Percentiles rank a stretch among this genome's conserved stretches.
Conservation (phyloP, 371 early-diverging fungal species). For the Mucor circinelloides region DNA sequence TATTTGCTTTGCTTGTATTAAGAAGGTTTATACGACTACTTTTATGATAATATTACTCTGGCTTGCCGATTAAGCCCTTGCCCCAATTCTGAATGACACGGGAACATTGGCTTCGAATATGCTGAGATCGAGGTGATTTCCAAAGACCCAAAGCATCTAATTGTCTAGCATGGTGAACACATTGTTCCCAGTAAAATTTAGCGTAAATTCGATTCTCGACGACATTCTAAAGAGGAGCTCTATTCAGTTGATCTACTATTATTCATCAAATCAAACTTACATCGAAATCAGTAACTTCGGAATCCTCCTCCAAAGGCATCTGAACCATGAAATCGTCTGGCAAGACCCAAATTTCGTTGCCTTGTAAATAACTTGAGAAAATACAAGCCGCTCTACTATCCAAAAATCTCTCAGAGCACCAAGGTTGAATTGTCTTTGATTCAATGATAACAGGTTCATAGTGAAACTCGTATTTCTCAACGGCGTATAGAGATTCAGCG, state of each 20-base stretch:
- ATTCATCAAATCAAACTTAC: conserved; percentile 27
- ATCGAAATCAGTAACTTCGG: conserved; percentile 47
- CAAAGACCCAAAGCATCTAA: conserved; percentile 36
- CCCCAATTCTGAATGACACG: conserved; percentile 42
- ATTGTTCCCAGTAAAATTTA: conserved; percentile 41
- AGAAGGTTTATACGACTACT: not conserved
- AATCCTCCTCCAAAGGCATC: conserved; percentile 29
- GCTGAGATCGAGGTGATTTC: conserved; percentile 27
- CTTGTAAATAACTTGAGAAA: conserved; percentile 44
- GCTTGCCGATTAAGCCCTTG: conserved; percentile 35
- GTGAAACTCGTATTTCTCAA: conserved; percentile 49
- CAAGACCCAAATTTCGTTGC: conserved; percentile 51
- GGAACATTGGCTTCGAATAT: conserved; percentile 35
- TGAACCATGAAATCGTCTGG: conserved; percentile 47
- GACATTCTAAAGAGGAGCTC: conserved; percentile 29
- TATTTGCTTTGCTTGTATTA: not conserved
- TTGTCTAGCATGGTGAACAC: conserved; percentile 40
- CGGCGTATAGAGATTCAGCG: conserved; percentile 36
- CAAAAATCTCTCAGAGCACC: conserved; percentile 54
- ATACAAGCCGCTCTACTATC: conserved; percentile 52
- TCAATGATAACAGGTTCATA: conserved; percentile 52
- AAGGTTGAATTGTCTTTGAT: conserved; percentile 44
- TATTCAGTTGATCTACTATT: not conserved
- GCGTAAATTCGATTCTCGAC: conserved; percentile 47
- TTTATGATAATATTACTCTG: conserved; percentile 15